These are phyloP conservation scores for Hypoxylon sp. DNA, from an alignment of 2,329 filamentous ascomycete genomes.

Conservation along the genomic window DNA sequence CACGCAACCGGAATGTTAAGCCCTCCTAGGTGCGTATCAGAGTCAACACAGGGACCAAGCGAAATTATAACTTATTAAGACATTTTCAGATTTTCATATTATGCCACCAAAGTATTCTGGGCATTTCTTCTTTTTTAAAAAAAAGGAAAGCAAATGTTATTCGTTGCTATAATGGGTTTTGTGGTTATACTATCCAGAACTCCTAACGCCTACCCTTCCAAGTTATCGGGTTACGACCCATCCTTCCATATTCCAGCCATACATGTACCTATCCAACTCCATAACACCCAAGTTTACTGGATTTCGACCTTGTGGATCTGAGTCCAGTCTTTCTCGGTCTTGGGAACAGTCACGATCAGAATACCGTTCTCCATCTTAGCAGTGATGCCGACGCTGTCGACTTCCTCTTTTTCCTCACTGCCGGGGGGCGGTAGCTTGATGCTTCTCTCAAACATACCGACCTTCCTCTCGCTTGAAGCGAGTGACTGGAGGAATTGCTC, in stretches of 20 bases:
- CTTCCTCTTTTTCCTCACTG: slow-evolving; percentile 65
- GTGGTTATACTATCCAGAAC: slow-evolving; percentile 20
- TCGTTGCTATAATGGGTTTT: slow-evolving; percentile 24
- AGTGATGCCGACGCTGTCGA: slow-evolving; percentile 77
- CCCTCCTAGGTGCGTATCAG: slow-evolving; percentile 32
- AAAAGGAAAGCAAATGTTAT: slow-evolving; percentile 7
- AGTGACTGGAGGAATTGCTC: slow-evolving; percentile 77
- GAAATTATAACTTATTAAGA: slow-evolving; percentile 28
- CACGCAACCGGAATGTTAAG: slow-evolving; percentile 30
- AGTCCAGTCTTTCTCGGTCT: slow-evolving; percentile 76
- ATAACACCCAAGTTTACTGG: slow-evolving; percentile 55
- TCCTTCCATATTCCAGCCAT: slow-evolving; percentile 4
- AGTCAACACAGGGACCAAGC: slow-evolving; percentile 27
- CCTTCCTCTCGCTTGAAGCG: slow-evolving; percentile 74
- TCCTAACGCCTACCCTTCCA: slow-evolving; percentile 32
- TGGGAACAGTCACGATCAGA: slow-evolving; percentile 82
- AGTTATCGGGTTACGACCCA: slow-evolving; percentile 4
- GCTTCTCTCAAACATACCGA: slow-evolving; percentile 81
- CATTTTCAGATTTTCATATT: slow-evolving; percentile 7
- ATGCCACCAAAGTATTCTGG: not conserved
- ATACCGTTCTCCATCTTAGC: slow-evolving; percentile 86
- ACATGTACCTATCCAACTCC: not conserved
- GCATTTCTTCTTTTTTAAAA: slow-evolving; percentile 8
- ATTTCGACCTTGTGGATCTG: slow-evolving; percentile 74
- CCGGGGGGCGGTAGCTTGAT: slow-evolving; percentile 70